phyloP scores from a whole-genome alignment of 1,284 basidiomycete species.

The Ceratobasidium sp. region DNA sequence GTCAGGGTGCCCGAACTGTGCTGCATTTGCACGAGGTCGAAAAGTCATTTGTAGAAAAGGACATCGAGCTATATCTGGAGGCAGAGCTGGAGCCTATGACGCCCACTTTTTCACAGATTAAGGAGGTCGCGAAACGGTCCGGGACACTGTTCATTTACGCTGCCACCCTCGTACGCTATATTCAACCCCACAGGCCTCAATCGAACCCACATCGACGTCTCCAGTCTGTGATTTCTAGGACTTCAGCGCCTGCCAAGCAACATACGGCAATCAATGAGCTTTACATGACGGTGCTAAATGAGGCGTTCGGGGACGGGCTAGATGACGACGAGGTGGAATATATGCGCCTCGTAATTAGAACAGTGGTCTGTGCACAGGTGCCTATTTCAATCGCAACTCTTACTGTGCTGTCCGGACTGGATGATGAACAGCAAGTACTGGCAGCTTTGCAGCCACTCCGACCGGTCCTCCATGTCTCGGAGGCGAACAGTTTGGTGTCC shows the following conservation, averaged over 20 bases:
- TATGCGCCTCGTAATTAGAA: not conserved
- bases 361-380: not conserved
- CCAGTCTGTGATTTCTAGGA: not conserved
- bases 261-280: not conserved
- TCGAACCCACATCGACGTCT: not conserved
- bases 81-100: not conserved
- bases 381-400: not conserved
- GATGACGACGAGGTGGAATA: not conserved
- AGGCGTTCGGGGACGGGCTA: not conserved
- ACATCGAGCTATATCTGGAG: not conserved
- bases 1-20: not conserved
- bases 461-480: not conserved
- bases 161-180: constrained; percentile 2
- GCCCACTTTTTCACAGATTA: not conserved
- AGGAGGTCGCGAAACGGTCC: not conserved
- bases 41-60: not conserved
- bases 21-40: not conserved
- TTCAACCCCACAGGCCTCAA: not conserved
- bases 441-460: not conserved
- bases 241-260: not conserved
- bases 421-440: not conserved
- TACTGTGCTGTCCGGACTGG: not conserved
- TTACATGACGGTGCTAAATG: not conserved
- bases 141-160: constrained; percentile 7
- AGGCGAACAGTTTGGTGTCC: not conserved